Evolutionary conservation across 1,139 yeast genomes (phyloP).

Genomic region (Taiozyma sp.): DNA sequence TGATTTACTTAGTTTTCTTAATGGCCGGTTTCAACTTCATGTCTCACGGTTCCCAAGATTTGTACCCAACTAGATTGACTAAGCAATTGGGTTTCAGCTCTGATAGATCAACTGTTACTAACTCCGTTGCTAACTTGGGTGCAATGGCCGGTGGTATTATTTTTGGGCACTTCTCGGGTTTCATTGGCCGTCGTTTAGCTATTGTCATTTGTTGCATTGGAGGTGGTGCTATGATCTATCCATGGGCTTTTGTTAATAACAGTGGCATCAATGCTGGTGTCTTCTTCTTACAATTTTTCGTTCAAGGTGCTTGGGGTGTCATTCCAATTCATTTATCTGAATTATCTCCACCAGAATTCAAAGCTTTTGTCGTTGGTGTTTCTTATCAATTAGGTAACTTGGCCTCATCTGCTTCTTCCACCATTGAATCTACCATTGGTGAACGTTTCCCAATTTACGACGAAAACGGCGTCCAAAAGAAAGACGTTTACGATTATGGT

Average conservation of each 20-base stretch:
- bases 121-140: slow-evolving; percentile 66
- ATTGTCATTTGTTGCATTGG: slow-evolving; percentile 54
- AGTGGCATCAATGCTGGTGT: slow-evolving; percentile 70
- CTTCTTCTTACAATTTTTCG: slow-evolving; percentile 74
- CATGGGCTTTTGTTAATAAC: slow-evolving; percentile 62
- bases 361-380: slow-evolving; percentile 69
- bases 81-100: slow-evolving; percentile 46
- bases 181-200: slow-evolving; percentile 56
- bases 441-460: slow-evolving; percentile 52
- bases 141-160: slow-evolving; percentile 63
- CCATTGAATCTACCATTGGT: slow-evolving; percentile 76
- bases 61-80: slow-evolving; percentile 61
- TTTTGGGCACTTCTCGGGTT: slow-evolving; percentile 57
- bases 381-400: slow-evolving; percentile 83
- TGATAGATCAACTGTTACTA: slow-evolving; percentile 59
- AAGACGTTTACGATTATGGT: slow-evolving; percentile 43
- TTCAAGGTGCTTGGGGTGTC: slow-evolving; percentile 89
- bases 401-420: slow-evolving; percentile 78
- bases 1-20: slow-evolving; percentile 47
- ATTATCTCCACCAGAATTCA: slow-evolving; percentile 72
- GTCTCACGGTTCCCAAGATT: slow-evolving; percentile 74
- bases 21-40: slow-evolving; percentile 67
- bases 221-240: slow-evolving; percentile 65
- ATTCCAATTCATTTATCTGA: slow-evolving; percentile 76
- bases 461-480: slow-evolving; percentile 26